Evolutionary conservation across 768 basidiomycete species (phyloP).

Genomic region (Coprinopsis sp.): DNA sequence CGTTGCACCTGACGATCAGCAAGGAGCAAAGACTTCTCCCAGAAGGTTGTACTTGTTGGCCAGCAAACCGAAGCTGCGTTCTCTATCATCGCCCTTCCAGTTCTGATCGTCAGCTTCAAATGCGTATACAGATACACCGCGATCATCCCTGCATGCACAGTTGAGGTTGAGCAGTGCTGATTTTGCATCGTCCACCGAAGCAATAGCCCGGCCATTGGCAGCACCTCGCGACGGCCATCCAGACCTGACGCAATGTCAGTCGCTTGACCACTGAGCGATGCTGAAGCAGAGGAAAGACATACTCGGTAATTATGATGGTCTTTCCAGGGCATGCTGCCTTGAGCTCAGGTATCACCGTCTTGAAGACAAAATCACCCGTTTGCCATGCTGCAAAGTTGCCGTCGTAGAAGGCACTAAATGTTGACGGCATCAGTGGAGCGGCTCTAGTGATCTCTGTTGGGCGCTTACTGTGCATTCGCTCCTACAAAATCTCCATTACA

Average conservation of each 20-base stretch:
- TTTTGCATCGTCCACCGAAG: conserved; percentile 27
- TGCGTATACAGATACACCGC: conserved; percentile 28
- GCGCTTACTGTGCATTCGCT: conserved; percentile 36
- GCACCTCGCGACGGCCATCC: conserved; percentile 39
- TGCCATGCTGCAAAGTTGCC: conserved; percentile 24
- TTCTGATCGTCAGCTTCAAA: conserved; percentile 36
- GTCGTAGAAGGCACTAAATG: conserved; percentile 34
- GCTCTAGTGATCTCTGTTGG: background rate
- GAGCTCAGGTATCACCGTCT: conserved; percentile 34
- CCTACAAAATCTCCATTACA: conserved; percentile 35
- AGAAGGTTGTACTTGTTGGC: conserved; percentile 27
- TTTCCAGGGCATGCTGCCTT: conserved; percentile 33
- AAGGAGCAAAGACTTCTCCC: conserved; percentile 18
- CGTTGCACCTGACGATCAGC: too few species aligned
- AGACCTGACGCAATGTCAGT: conserved; percentile 22
- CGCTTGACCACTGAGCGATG: background rate
- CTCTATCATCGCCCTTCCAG: conserved; percentile 35
- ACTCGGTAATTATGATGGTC: conserved; percentile 35
- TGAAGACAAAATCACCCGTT: conserved; percentile 35
- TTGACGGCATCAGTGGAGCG: background rate
- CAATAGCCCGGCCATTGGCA: conserved; percentile 23
- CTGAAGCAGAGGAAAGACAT: background rate
- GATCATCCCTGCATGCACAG: conserved; percentile 29
- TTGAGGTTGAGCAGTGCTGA: conserved; percentile 32
- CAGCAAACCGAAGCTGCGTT: conserved; percentile 36